Evolutionary conservation across 441 rosid genomes (phyloP).

Genomic region (Populus hybrid): DNA sequence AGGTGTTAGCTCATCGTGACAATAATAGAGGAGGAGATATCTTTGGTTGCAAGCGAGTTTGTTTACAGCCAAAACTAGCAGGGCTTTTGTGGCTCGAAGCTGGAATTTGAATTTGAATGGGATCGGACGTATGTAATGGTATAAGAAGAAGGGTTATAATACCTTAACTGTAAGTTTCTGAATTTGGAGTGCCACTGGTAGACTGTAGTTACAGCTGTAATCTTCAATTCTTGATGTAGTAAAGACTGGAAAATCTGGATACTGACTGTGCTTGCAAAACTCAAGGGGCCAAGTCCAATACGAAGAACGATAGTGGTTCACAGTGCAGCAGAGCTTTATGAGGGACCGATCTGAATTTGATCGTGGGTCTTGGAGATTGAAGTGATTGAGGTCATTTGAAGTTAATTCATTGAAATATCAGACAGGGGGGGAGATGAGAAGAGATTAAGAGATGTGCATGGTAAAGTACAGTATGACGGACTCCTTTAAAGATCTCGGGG

Average conservation of each 20-base stretch:
- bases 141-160: not conserved
- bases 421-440: not conserved
- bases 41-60: conserved; percentile 7
- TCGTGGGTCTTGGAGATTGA: not conserved
- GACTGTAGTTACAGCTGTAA: not conserved
- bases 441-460: not conserved
- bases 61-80: conserved; percentile 10
- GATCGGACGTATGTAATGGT: not conserved
- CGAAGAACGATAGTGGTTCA: not conserved
- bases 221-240: conserved; percentile 1
- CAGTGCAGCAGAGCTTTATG: not conserved
- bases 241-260: not conserved
- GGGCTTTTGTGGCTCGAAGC: not conserved
- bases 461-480: not conserved
- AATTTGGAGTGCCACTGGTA: not conserved
- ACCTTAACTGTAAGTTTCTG: not conserved
- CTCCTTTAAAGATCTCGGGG: not conserved
- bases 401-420: not conserved
- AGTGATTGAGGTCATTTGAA: not conserved
- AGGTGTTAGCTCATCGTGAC: conserved; percentile 5
- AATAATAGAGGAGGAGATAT: not conserved
- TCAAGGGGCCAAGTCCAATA: not conserved
- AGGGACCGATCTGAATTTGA: not conserved
- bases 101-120: not conserved
- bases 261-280: not conserved